Conservation (phyloP, 2,329 filamentous ascomycete genomes). For the Colletotrichum orbiculare region DNA sequence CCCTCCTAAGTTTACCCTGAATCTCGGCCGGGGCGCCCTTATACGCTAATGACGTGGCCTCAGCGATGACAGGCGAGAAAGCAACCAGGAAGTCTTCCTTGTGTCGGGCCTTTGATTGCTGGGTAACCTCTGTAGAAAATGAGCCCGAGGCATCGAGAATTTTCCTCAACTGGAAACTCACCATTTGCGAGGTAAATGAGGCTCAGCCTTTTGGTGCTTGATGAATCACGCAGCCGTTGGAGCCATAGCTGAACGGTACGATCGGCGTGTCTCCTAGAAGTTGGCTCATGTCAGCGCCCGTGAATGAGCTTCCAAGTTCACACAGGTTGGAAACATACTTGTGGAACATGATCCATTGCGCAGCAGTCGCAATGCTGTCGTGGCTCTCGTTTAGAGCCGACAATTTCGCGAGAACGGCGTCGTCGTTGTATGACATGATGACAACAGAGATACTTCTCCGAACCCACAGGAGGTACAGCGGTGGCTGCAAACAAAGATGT, state of each 20-base stretch:
- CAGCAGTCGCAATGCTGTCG: constrained; percentile 94
- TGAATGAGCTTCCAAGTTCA: constrained; percentile 4
- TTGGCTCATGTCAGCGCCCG: constrained; percentile 23
- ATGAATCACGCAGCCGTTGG: constrained; percentile 87
- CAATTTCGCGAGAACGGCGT: constrained; percentile 93
- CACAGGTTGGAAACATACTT: constrained; percentile 45
- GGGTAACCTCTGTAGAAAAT: constrained; percentile 80
- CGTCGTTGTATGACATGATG: constrained; percentile 92
- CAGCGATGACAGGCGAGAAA: constrained; percentile 90
- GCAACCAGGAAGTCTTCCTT: constrained; percentile 94
- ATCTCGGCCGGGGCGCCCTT: constrained; percentile 88
- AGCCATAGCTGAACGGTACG: constrained; percentile 93
- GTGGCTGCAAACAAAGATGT: constrained; percentile 8
- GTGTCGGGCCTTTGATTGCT: constrained; percentile 92
- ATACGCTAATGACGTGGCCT: constrained; percentile 91
- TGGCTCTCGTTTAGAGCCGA: constrained; percentile 97
- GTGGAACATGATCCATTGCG: constrained; percentile 99
- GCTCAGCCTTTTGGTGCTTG: constrained; percentile 86
- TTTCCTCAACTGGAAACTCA: constrained; percentile 52
- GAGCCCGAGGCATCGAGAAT: not conserved
- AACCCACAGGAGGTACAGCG: constrained; percentile 3
- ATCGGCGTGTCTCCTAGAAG: constrained; percentile 84
- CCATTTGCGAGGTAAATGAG: constrained; percentile 96
- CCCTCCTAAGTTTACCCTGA: constrained; percentile 86
- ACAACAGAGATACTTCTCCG: not conserved